phyloP scores from a whole-genome alignment of 495 filamentous ascomycete species.

The Daldinia bambusicola region DNA sequence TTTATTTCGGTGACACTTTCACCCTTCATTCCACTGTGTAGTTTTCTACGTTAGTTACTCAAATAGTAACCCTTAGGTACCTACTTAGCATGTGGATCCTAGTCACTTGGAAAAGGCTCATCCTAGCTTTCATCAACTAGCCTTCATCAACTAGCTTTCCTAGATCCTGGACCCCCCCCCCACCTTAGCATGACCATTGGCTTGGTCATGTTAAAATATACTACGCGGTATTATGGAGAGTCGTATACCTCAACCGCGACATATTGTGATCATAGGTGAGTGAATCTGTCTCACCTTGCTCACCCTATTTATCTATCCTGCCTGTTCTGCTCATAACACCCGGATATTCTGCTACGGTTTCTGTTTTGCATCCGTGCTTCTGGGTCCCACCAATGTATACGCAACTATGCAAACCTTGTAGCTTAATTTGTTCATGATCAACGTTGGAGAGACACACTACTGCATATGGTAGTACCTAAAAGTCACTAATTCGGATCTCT shows the following conservation, averaged over 20 bases:
- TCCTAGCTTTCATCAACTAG: background rate
- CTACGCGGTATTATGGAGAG: conserved; percentile 41
- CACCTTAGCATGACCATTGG: background rate
- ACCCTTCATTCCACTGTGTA: conserved; percentile 11
- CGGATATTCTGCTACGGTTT: background rate
- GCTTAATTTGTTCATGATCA: conserved; percentile 20
- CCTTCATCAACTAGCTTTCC: conserved; percentile 2
- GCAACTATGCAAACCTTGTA: background rate
- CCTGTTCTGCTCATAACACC: too few relatives aligned
- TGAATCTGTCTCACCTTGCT: conserved; percentile 51
- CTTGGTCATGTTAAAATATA: conserved; percentile 47
- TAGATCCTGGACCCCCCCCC: background rate
- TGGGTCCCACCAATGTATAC: conserved; percentile 1
- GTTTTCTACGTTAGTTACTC: background rate
- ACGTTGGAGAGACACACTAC: conserved; percentile 28
- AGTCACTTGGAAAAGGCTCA: conserved; percentile 3
- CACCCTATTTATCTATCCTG: background rate
- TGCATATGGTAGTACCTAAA: conserved; percentile 7
- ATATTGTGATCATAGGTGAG: conserved; percentile 78
- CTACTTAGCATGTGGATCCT: conserved; percentile 21
- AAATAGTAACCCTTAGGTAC: background rate
- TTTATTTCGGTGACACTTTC: conserved; percentile 24
- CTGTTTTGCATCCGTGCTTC: conserved; percentile 10
- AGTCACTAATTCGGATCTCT: conserved; percentile 27
- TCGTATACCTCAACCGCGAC: conserved; percentile 55